These are phyloP conservation scores for Aspergillus terreus DNA, from an alignment of 2,329 filamentous ascomycete species.

Conservation along the genomic window DNA sequence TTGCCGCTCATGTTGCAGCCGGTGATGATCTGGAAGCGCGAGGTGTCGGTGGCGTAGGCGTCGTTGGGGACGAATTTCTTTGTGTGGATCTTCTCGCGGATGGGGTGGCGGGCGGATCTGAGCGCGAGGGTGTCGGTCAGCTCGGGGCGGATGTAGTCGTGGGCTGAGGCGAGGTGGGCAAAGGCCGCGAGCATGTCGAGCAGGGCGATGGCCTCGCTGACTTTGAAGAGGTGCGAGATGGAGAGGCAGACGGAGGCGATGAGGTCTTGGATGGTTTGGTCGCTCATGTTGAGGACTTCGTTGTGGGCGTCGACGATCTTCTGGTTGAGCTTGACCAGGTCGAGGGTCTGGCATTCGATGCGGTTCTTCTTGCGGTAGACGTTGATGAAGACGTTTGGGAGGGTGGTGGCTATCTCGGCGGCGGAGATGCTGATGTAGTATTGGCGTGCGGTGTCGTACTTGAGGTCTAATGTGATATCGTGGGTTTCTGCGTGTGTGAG, in stretches of 20 bases:
- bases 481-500: slow-evolving; percentile 49
- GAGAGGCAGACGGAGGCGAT: slow-evolving; percentile 68
- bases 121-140: slow-evolving; percentile 67
- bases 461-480: slow-evolving; percentile 61
- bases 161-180: slow-evolving; percentile 65
- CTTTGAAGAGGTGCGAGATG: slow-evolving; percentile 71
- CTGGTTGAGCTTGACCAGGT: slow-evolving; percentile 75
- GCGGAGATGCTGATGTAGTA: slow-evolving; percentile 71
- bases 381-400: slow-evolving; percentile 76
- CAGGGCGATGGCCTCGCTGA: slow-evolving; percentile 81
- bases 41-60: slow-evolving; percentile 75
- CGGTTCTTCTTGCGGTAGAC: slow-evolving; percentile 66
- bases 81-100: slow-evolving; percentile 68
- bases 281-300: slow-evolving; percentile 79
- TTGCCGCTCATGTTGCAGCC: slow-evolving; percentile 99
- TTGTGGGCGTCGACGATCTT: slow-evolving; percentile 76
- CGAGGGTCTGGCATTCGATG: slow-evolving; percentile 83
- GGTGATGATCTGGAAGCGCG: slow-evolving; percentile 87
- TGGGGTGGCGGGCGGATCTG: slow-evolving; percentile 71
- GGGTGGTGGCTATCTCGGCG: slow-evolving; percentile 54
- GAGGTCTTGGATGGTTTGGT: slow-evolving; percentile 68
- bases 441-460: slow-evolving; percentile 71
- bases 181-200: slow-evolving; percentile 83
- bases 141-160: slow-evolving; percentile 66
- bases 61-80: slow-evolving; percentile 82